Evolutionary conservation across 2,329 filamentous ascomycete species (phyloP).

Genomic region (Colletotrichum musicola): DNA sequence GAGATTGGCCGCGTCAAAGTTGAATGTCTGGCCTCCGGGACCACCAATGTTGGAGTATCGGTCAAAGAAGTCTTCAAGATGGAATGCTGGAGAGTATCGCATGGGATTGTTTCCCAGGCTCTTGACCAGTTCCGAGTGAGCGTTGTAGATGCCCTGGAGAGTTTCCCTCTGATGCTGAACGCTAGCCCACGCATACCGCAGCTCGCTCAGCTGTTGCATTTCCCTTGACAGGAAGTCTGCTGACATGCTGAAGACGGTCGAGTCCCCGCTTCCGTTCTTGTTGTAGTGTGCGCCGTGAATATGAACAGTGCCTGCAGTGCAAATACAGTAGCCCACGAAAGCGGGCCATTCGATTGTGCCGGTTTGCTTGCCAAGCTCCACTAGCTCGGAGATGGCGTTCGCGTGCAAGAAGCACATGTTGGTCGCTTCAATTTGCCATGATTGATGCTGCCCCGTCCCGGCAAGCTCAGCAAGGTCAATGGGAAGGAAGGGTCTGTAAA

Average conservation of each 20-base stretch:
- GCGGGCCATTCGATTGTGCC: conserved; percentile 85
- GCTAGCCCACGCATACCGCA: conserved; percentile 81
- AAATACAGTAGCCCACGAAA: conserved; percentile 88
- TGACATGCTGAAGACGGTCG: conserved; percentile 72
- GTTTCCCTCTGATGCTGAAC: conserved; percentile 85
- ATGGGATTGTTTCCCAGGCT: conserved; percentile 76
- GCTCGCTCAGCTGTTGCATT: conserved; percentile 82
- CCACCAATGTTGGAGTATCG: conserved; percentile 74
- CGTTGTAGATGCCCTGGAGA: conserved; percentile 80
- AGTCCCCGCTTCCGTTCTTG: conserved; percentile 64
- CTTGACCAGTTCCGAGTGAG: conserved; percentile 85
- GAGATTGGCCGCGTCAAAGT: conserved; percentile 81
- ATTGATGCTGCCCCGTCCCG: conserved; percentile 85
- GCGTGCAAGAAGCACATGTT: conserved; percentile 89
- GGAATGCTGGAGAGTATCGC: conserved; percentile 83
- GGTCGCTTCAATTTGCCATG: conserved; percentile 92
- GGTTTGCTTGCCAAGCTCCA: conserved; percentile 81
- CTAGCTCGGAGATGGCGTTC: conserved; percentile 86
- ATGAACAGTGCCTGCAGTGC: conserved; percentile 88
- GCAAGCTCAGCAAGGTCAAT: conserved; percentile 86
- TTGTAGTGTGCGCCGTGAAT: conserved; percentile 88
- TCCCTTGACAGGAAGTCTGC: conserved; percentile 80
- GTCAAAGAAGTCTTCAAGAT: conserved; percentile 90
- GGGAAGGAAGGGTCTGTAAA: conserved; percentile 88
- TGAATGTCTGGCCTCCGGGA: conserved; percentile 69